Evolutionary conservation across 202 grass and related monocot genomes (phyloP), one percentile per base, ranked within the genome.

Genomic region (Zizania palustris): DNA sequence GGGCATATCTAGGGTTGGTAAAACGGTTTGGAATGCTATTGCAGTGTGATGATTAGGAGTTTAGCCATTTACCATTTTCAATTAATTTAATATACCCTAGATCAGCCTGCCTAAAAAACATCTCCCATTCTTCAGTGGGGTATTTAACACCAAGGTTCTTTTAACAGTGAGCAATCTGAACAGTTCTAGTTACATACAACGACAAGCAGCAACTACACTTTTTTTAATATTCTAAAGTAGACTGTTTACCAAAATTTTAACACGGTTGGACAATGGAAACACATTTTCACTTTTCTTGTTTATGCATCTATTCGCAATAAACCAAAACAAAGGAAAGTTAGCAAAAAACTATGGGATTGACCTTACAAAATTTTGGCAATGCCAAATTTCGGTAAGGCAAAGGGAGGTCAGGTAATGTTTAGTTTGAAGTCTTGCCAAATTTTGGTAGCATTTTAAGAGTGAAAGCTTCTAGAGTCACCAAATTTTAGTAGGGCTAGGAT

Each of bases 271-370:
- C 45, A 34, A 3, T 36, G 36, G 41, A 0, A 37, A 49, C 7
- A 4, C 6, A 12, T 42, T 81, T 81, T 18, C 7, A 9, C 5
- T 45, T 54, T 50, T 18, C n/a, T 13, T 21, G 3, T 76, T 59
- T 9, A 63, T 76, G 58, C 10, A 41, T 20, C 64, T 65, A 28
- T n/a, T 46, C 22, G n/a, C 28, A 46, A 8, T 61, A 15, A 83
- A 78, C 4, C 48, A 48, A 64, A 79, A 48, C 59, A 60, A 22
- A 20, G 54, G 15, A 4, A 46, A 62, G 1, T 5, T 11, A 61
- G 54, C 16, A 9, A n/a, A 68, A 72, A 42, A 67, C 45, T 68
- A 28, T 28, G 28, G 28, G 28, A 28, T 28, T 28, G 2, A 28
- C 28, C 28, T 28, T 28, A 28, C 28, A 0, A 28, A 28, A 28